Conservation (phyloP, 306 rosid species). For the Albizia julibrissin region DNA sequence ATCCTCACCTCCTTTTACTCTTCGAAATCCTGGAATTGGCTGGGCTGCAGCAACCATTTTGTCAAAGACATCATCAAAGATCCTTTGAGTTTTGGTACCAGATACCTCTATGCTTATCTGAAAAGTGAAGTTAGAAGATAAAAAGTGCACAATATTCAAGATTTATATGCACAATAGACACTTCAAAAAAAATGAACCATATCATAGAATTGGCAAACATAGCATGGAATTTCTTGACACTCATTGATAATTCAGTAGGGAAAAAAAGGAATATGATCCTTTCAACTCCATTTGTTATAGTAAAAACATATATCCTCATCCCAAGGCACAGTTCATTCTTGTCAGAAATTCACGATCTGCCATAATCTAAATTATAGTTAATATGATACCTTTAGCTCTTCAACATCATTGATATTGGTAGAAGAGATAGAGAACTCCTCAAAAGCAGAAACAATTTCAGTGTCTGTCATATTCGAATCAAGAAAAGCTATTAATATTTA, state of each 20-base stretch:
- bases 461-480: slow-evolving; percentile 39
- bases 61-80: slow-evolving; percentile 65
- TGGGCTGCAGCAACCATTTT: slow-evolving; percentile 88
- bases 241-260: not conserved
- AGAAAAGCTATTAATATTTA: not conserved
- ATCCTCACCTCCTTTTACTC: slow-evolving; percentile 86
- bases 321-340: slow-evolving; percentile 20
- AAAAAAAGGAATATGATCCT: not conserved
- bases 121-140: slow-evolving; percentile 9
- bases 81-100: slow-evolving; percentile 61
- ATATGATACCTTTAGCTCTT: slow-evolving; percentile 67
- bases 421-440: slow-evolving; percentile 63
- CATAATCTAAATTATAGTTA: not conserved
- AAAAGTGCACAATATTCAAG: slow-evolving; percentile 1
- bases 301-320: slow-evolving; percentile 16
- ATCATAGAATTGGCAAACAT: not conserved
- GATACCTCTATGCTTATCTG: slow-evolving; percentile 73
- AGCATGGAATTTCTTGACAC: not conserved
- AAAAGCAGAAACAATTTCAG: slow-evolving; percentile 50
- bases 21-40: slow-evolving; percentile 92
- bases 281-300: slow-evolving; percentile 3
- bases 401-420: slow-evolving; percentile 32
- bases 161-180: not conserved
- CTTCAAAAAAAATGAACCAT: not conserved
- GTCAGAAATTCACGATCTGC: slow-evolving; percentile 16